A percentile compares a stretch with the other conserved stretches of the same genome.
Evolutionary conservation across 495 filamentous ascomycete genomes (phyloP).

Genomic region (Penicillium robsamsonii): DNA sequence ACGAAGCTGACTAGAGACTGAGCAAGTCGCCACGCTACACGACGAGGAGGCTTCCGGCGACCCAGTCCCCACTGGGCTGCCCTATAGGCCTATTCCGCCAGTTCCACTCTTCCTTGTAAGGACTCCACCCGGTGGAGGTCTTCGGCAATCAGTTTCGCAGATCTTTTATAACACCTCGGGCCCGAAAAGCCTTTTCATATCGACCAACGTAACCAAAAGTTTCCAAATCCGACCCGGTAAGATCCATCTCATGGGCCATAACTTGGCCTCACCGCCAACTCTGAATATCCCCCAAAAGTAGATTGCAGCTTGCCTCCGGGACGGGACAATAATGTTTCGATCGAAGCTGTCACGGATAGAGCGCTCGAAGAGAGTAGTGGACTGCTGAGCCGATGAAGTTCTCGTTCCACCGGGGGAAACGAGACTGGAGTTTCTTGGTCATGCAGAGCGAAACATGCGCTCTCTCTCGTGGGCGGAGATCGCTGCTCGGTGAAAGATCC

Average conservation of each 20-base stretch:
- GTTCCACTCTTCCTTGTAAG: constrained; percentile 1
- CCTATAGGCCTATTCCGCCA: constrained; percentile 3
- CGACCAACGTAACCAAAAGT: constrained; percentile 1
- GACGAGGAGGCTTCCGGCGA: too few relatives aligned
- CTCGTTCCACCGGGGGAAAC: neutral
- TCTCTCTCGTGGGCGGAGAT: neutral
- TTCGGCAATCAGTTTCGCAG: neutral
- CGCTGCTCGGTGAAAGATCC: neutral
- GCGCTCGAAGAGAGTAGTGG: neutral
- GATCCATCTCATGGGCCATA: neutral
- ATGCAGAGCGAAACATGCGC: neutral
- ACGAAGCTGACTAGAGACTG: too few relatives aligned
- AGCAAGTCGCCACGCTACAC: too few relatives aligned
- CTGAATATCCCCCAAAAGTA: neutral
- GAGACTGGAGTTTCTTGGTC: neutral
- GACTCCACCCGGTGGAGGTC: constrained; percentile 1
- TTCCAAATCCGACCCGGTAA: neutral
- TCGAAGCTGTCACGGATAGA: neutral
- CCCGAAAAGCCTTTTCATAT: neutral
- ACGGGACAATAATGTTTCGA: neutral
- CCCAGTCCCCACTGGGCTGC: too few relatives aligned
- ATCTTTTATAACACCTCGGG: neutral
- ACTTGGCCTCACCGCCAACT: neutral
- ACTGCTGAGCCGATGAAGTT: constrained; percentile 1
- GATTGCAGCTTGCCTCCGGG: neutral